Percentiles rank a stretch among this genome's conserved stretches.
Conservation (phyloP, 2,329 filamentous ascomycete species). For the Aspergillus tanneri region DNA sequence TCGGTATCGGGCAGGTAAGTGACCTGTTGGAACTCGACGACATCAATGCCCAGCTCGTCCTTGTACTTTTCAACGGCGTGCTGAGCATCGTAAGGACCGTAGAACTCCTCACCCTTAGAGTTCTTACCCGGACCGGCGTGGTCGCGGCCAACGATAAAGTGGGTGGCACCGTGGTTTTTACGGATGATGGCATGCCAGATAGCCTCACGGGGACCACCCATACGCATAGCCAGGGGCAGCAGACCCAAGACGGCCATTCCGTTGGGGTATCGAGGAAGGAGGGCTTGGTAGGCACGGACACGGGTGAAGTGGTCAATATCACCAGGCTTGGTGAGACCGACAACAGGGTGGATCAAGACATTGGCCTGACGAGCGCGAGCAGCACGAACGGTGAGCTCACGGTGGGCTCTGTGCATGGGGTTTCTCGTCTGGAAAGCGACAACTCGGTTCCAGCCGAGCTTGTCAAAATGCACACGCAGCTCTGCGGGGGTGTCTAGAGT, state of each 20-base stretch:
- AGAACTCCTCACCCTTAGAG: constrained; percentile 94
- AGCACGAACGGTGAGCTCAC: constrained; percentile 95
- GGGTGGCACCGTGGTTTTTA: constrained; percentile 98
- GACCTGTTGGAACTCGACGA: constrained; percentile 99
- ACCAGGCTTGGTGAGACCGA: constrained; percentile 96
- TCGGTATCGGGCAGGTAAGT: constrained; percentile 97
- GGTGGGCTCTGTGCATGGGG: constrained; percentile 98
- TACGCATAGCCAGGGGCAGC: constrained; percentile 94
- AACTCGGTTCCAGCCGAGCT: constrained; percentile 96
- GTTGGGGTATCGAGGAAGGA: constrained; percentile 95
- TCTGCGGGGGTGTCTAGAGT: constrained; percentile 80
- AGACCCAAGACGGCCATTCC: constrained; percentile 98
- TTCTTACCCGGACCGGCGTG: constrained; percentile 98
- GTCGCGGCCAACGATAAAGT: constrained; percentile 99
- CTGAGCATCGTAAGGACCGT: constrained; percentile 97
- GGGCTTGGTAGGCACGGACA: constrained; percentile 96
- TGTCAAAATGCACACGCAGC: constrained; percentile 95
- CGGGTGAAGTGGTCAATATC: constrained; percentile 99
- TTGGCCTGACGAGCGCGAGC: constrained; percentile 95
- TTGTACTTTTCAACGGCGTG: constrained; percentile 94
- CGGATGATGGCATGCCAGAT: constrained; percentile 99
- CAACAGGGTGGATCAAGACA: constrained; percentile 97
- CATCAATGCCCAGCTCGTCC: constrained; percentile 95
- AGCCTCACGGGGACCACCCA: constrained; percentile 96
- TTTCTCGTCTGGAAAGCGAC: constrained; percentile 99